Base-by-base conservation (phyloP, 2,329 filamentous ascomycete species). In the Trichoderma lentiforme region DNA sequence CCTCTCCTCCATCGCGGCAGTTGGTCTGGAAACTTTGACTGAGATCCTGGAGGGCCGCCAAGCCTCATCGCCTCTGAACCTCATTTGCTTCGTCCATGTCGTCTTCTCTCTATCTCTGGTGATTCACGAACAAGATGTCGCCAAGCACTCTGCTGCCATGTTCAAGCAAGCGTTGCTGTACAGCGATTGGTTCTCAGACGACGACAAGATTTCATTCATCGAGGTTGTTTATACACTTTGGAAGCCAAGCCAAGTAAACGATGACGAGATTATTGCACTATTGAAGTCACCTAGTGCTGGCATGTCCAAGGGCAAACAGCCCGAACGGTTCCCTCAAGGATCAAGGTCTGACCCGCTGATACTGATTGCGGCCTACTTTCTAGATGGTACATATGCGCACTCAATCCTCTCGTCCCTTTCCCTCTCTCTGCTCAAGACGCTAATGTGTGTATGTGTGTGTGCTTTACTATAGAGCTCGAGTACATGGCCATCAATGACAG, bases 21-120 rank as follows among this genome's bases (percentile, higher is more conserved):
- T 74, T 7, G 87, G 86, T 9, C 79, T 88, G 3, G 74, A 80
- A 21, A 78, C 81, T 6, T 78, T 88, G 24, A 80, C 77, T 8
- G 77, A 76, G 12, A 78, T 86, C 5, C 74, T 87, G 0, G 77
- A 81, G 26, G 84, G 83, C 3, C 75, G 75, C n/a, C 77, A 78
- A 7, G 77, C 80, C 0, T 76, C 78, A 3, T 82, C 83, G 1
- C 80, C 86, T 4, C 74, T 85, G 32, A 81, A 86, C 32, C 81
- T 83, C 3, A 75, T 89, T 2, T 88, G 86, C 75, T 85, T 88
- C 73, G 76, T 87, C 36, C 86, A 89, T 70, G 73, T 88, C 24
- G 79, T 85, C 28, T 88, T 87, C 73, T 84, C 86, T 14, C 81
- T 88, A 47, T 86, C 84, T 4, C 74, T 87, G 11, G 80, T 86